Evolutionary conservation across 768 basidiomycete genomes (phyloP).

Genomic region (Auricularia cornea): DNA sequence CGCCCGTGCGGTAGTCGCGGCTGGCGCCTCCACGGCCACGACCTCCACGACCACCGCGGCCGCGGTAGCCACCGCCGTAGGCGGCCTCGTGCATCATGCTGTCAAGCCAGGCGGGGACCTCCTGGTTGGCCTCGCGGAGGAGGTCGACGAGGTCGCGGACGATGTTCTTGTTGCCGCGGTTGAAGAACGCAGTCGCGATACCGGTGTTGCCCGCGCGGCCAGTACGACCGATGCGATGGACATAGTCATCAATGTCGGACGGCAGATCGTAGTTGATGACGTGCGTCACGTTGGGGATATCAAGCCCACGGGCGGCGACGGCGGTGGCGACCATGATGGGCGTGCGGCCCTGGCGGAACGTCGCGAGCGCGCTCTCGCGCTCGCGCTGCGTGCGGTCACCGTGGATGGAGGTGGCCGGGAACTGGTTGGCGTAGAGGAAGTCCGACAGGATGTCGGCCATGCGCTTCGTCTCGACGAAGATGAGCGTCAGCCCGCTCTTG

Average conservation of each 20-base stretch:
- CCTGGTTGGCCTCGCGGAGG: slow-evolving; percentile 92
- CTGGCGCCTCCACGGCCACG: slow-evolving; percentile 47
- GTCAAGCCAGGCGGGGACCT: slow-evolving; percentile 87
- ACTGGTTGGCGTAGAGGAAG: slow-evolving; percentile 74
- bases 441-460: slow-evolving; percentile 99
- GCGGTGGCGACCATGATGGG: slow-evolving; percentile 97
- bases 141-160: slow-evolving; percentile 88
- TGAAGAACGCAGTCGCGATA: slow-evolving; percentile 92
- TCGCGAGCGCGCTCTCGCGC: slow-evolving; percentile 90
- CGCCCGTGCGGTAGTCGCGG: slow-evolving; percentile 33
- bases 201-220: slow-evolving; percentile 99
- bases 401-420: slow-evolving; percentile 94
- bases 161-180: slow-evolving; percentile 86
- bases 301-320: slow-evolving; percentile 96
- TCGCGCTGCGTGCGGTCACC: slow-evolving; percentile 97
- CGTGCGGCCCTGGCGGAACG: slow-evolving; percentile 90
- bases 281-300: slow-evolving; percentile 98
- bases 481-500: slow-evolving; percentile 71
- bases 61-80: slow-evolving; percentile 47
- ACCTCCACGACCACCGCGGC: slow-evolving; percentile 41
- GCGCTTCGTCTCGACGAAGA: slow-evolving; percentile 99
- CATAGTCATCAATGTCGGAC: slow-evolving; percentile 97
- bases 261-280: slow-evolving; percentile 98
- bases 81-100: slow-evolving; percentile 74
- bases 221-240: slow-evolving; percentile 95